Base-by-base conservation (phyloP, 2,329 filamentous ascomycete genomes). In the Beauveria australis region DNA sequence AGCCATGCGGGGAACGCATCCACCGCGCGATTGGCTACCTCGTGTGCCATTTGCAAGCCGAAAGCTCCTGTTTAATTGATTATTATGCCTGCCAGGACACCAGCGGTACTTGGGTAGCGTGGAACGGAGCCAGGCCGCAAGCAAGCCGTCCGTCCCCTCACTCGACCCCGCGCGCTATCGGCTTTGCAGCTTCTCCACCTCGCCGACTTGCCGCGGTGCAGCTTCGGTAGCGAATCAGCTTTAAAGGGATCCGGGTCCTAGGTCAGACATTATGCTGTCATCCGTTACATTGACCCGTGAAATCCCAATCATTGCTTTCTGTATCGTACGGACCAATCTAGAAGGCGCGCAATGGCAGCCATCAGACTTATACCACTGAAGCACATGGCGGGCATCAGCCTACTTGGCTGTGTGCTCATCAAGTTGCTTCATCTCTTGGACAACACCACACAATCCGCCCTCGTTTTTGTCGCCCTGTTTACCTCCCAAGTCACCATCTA, bases 401-500 rank as follows among this genome's bases (percentile, higher is more conserved):
- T 59, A 1, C 24, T 59, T 6, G 61, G 61, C 43, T 43, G 30
- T 24, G 51, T 57, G n/a, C 44, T 59, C 19, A 47, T 57, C 48
- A 59, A 56, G 46, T 18, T 62, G 30, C 51, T 62, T 37, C 51
- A 62, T 30, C 24, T 62, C 12, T 26, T 54, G 5, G 40, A 55
- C 44, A 59, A 44, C 14, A 49, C n/a, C n/a, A 22, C 47, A 30
- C 51, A 59, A 22, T 49, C 52, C 14, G 24, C 30, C 41, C 10
- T 53, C 8, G 41, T 62, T 14, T 62, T 62, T 10, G 2, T 56
- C 6, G 46, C 22, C 1, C 40, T 62, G 1, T 60, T 62, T 24
- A 30, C 33, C 9, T 52, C 37, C 2, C 61, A 62, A n/a, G n/a
- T 48, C 10, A 12, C 62, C 9, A 1, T 68, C 1, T 37, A 71